Evolutionary conservation across 139 green algal species (phyloP), one percentile per base, ranked within the genome.

Genomic region (Diplosphaera chodatii): DNA sequence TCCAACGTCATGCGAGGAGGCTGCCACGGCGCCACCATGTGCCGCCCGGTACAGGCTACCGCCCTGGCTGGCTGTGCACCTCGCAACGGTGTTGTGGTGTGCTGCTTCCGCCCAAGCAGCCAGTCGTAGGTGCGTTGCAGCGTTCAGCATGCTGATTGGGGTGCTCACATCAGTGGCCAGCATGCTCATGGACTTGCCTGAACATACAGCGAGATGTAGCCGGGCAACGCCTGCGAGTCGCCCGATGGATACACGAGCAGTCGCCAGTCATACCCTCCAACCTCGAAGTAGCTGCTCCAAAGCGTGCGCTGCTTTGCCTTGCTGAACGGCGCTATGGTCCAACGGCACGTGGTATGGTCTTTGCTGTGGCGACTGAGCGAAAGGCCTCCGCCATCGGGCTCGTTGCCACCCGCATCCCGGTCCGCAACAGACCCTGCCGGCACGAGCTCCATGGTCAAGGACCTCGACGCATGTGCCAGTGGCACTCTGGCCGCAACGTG

Each of bases 221-320:
- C 82, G 37, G 83, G 80, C 59, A 90, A 65, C 3, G 83, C 82
- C 63, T 89, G 85, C 21, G 81, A 82, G 67, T 89, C 82, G 29
- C 85, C 83, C 81, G 70, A 73, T 15, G 82, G 82, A 70, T 90
- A 90, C 18, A 89, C 69, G 30, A 88, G 68, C 29, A 89, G 75
- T 27, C 84, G 62, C 77, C 85, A 91, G 76, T 91, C 85, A 32
- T 85, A 85, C 66, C 85, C 85, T 16, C 83, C 85, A 1, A 89
- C 83, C 37, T 85, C 83, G 28, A 89, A 85, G 67, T 88, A 90
- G 48, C 77, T 83, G 78, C 77, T 87, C 75, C 77, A 87, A 2
- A 87, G 79, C 28, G 79, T 75, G 41, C 77, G 77, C 55, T 81
- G 76, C 76, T 87, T 88, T 18, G 18, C 48, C 62, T 83, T 86